These are phyloP conservation scores for Aspergillus cejpii DNA, from an alignment of 2,329 filamentous ascomycete species.

Conservation along the genomic window DNA sequence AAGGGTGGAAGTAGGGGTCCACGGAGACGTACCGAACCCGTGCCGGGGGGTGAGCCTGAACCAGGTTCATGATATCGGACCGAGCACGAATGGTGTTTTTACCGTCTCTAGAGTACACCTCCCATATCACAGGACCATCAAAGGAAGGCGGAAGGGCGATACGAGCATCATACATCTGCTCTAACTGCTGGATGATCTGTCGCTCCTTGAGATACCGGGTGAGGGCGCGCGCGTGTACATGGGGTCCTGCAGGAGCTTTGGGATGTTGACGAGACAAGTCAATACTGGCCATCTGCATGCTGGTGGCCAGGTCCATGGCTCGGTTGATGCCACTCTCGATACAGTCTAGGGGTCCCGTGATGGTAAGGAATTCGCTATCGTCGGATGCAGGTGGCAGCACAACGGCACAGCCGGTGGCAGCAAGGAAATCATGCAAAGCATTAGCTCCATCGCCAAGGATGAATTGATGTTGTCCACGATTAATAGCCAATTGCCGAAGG, in stretches of 20 bases:
- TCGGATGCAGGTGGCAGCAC: slow-evolving; percentile 69
- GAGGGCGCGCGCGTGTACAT: slow-evolving; percentile 74
- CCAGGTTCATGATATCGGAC: slow-evolving; percentile 45
- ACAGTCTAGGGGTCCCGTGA: slow-evolving; percentile 70
- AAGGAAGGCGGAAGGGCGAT: slow-evolving; percentile 68
- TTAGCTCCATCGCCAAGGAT: slow-evolving; percentile 80
- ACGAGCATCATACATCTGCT: slow-evolving; percentile 72
- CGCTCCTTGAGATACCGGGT: slow-evolving; percentile 82
- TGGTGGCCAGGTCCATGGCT: slow-evolving; percentile 80
- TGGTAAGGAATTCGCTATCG: slow-evolving; percentile 74
- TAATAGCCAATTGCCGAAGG: slow-evolving; percentile 71
- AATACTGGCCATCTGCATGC: slow-evolving; percentile 76
- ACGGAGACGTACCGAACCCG: slow-evolving; percentile 41
- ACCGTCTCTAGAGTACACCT: slow-evolving; percentile 77
- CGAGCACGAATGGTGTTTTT: slow-evolving; percentile 59
- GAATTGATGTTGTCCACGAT: slow-evolving; percentile 86
- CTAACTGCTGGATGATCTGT: slow-evolving; percentile 72
- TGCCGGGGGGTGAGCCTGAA: slow-evolving; percentile 44
- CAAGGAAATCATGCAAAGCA: slow-evolving; percentile 76
- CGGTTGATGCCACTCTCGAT: slow-evolving; percentile 71
- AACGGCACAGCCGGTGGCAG: slow-evolving; percentile 83
- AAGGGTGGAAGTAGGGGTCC: slow-evolving; percentile 46
- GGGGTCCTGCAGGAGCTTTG: slow-evolving; percentile 63
- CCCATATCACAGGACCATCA: slow-evolving; percentile 70
- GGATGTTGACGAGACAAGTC: slow-evolving; percentile 76